These are phyloP conservation scores for Arthrobotrys entomopaga DNA, from an alignment of 2,329 filamentous ascomycete genomes.

Conservation along the genomic window DNA sequence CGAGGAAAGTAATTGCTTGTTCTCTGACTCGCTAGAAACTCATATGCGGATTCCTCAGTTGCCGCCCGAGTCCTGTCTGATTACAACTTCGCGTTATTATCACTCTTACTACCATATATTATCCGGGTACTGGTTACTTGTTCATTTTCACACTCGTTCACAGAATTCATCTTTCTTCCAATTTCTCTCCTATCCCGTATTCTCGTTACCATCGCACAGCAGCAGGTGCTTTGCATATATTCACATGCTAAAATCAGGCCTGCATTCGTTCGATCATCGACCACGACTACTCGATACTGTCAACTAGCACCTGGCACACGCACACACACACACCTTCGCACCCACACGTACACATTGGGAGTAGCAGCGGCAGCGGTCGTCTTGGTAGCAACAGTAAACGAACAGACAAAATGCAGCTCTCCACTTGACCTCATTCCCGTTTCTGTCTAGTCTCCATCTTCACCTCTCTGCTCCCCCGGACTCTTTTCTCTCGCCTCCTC, in stretches of 20 bases:
- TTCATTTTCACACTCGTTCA: not conserved
- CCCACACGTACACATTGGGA: too few relatives aligned
- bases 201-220: constrained; percentile 8
- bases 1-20: constrained; percentile 9
- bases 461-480: not conserved
- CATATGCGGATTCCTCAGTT: constrained; percentile 24
- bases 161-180: not conserved
- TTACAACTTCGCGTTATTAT: not conserved
- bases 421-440: constrained; percentile 54
- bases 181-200: not conserved
- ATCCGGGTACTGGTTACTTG: not conserved
- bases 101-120: constrained; percentile 3
- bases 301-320: not conserved
- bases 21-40: not conserved
- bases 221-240: not conserved
- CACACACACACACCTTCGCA: too few relatives aligned
- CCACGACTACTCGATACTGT: constrained; percentile 22
- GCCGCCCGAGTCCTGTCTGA: constrained; percentile 47
- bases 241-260: not conserved
- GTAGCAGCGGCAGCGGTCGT: too few relatives aligned
- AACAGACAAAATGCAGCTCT: constrained; percentile 29
- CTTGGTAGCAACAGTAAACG: constrained; percentile 8
- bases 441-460: constrained; percentile 37
- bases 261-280: constrained; percentile 7
- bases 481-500: constrained; percentile 11